Conservation (phyloP, 179 eudicot genomes). For the Silene vulgaris region DNA sequence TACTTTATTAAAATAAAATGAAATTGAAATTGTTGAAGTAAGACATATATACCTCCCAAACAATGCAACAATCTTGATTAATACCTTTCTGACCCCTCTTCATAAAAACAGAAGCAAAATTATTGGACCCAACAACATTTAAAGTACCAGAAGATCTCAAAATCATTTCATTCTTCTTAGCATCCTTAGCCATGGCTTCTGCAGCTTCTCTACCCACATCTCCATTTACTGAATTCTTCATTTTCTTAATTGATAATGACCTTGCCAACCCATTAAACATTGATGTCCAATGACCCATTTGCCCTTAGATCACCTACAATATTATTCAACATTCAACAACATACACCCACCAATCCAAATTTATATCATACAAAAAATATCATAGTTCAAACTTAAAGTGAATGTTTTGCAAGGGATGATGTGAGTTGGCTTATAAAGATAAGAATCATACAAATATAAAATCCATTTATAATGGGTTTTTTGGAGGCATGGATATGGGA, state of each 20-base stretch:
- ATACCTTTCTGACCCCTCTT: conserved; percentile 77
- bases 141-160: conserved; percentile 62
- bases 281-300: conserved; percentile 68
- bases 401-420: conserved; percentile 20
- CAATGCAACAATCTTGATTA: conserved; percentile 90
- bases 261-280: conserved; percentile 35
- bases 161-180: conserved; percentile 71
- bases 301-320: conserved; percentile 23
- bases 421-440: conserved; percentile 38
- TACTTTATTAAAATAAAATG: too few relatives aligned
- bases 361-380: background rate
- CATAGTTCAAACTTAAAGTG: conserved; percentile 12
- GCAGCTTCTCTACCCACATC: conserved; percentile 57
- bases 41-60: conserved; percentile 74
- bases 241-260: conserved; percentile 48
- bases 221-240: conserved; percentile 40
- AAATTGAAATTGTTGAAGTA: background rate
- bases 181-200: conserved; percentile 57
- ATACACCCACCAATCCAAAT: conserved; percentile 13
- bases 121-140: conserved; percentile 48
- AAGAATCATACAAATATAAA: conserved; percentile 13
- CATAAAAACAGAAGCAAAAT: conserved; percentile 63
- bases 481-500: too few relatives aligned
- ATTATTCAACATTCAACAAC: conserved; percentile 7
- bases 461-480: too few relatives aligned